Evolutionary conservation across 202 grass and related monocot genomes (phyloP).

Genomic region (Schoenoplectus tabernaemontani): DNA sequence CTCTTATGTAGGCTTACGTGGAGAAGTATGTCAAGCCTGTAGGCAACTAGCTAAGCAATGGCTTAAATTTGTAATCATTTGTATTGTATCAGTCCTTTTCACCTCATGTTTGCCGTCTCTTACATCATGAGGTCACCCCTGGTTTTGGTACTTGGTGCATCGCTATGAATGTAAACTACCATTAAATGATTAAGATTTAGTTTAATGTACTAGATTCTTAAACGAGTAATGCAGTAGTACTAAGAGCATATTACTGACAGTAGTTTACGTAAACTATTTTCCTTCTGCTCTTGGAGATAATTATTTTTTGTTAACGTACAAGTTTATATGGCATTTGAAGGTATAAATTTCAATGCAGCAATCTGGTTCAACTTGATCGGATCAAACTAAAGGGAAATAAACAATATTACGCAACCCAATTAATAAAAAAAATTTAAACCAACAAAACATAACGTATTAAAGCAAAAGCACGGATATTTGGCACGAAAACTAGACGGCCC

Average conservation of each 20-base stretch:
- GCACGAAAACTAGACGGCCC: too few species aligned
- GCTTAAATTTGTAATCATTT: not conserved
- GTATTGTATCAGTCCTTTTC: not conserved
- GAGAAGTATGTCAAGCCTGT: conserved; percentile 61
- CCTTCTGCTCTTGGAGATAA: not conserved
- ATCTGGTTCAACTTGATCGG: too few species aligned
- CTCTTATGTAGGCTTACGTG: conserved; percentile 55
- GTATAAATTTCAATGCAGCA: not conserved
- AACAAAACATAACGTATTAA: not conserved
- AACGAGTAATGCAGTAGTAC: not conserved
- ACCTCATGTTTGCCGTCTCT: not conserved
- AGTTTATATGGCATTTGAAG: not conserved
- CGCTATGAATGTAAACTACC: not conserved
- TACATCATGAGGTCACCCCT: not conserved
- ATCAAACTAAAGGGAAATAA: not conserved
- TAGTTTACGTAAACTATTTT: not conserved
- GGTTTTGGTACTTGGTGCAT: not conserved
- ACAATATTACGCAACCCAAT: not conserved
- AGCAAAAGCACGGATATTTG: too few species aligned
- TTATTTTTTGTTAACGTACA: not conserved
- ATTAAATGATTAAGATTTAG: not conserved
- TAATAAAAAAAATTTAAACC: not conserved
- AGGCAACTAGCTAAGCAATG: conserved; percentile 1
- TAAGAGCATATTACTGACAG: not conserved
- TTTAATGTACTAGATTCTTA: not conserved